A percentile compares a stretch with the other conserved stretches of the same genome.
Conservation (phyloP, 2,329 filamentous ascomycete species). For the Neodidymelliopsis sp. region DNA sequence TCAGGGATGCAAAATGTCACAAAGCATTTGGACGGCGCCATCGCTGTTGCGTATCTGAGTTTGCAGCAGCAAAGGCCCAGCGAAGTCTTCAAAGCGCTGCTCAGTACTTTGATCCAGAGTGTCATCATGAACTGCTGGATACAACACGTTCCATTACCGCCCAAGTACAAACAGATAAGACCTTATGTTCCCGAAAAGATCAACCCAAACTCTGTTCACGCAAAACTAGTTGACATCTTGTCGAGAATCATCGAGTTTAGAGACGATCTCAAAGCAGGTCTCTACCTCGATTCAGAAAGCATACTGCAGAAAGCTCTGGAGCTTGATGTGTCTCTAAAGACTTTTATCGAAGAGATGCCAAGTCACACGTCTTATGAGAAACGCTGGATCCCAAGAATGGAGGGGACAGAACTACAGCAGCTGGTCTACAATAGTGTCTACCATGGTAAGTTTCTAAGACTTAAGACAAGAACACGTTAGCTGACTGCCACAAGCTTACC, state of each 20-base stretch:
- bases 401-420: conserved; percentile 12
- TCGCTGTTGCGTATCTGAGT: conserved; percentile 32
- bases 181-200: conserved; percentile 12
- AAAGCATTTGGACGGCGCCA: conserved; percentile 40
- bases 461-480: not conserved
- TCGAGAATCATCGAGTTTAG: conserved; percentile 27
- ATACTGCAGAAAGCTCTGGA: conserved; percentile 22
- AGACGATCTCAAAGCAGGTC: conserved; percentile 11
- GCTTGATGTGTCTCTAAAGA: conserved; percentile 24
- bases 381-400: conserved; percentile 11
- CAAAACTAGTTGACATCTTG: conserved; percentile 29
- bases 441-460: conserved; percentile 18
- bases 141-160: conserved; percentile 29
- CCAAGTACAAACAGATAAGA: conserved; percentile 22
- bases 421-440: conserved; percentile 31
- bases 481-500: conserved; percentile 23
- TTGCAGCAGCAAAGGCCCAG: conserved; percentile 24
- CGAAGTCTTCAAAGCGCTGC: conserved; percentile 18
- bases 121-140: conserved; percentile 39
- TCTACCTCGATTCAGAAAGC: conserved; percentile 1
- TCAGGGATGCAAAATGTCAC: conserved; percentile 31
- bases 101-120: conserved; percentile 29
- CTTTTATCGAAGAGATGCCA: conserved; percentile 27
- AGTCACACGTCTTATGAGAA: conserved; percentile 17
- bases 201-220: conserved; percentile 18